Percentiles rank a stretch among this genome's conserved stretches.
Conservation (phyloP, 2,329 filamentous ascomycete species). For the Xylaria sp. region DNA sequence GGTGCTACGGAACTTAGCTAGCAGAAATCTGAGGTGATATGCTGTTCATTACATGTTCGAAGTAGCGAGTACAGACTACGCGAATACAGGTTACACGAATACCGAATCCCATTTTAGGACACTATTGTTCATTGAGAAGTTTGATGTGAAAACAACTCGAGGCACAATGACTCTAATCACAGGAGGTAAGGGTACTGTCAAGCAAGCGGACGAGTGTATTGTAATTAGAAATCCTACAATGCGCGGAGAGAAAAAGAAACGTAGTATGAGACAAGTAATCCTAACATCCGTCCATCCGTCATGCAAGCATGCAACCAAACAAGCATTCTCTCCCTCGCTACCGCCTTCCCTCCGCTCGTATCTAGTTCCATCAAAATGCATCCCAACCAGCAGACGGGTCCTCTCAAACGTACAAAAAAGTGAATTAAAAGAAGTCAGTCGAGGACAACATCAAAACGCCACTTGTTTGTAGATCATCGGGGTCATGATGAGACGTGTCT, state of each 20-base stretch:
- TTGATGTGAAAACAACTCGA: background rate
- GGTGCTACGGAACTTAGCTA: background rate
- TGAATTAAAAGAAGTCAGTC: background rate
- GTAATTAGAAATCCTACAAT: constrained; percentile 31
- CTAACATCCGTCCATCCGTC: constrained; percentile 20
- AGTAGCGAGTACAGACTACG: background rate
- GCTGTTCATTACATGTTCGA: no score
- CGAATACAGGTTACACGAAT: no score
- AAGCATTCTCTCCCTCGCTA: constrained; percentile 8
- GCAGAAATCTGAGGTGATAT: background rate
- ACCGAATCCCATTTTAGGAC: background rate
- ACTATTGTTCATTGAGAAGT: background rate
- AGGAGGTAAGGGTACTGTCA: background rate
- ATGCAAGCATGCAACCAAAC: constrained; percentile 24
- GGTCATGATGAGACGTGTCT: constrained; percentile 13
- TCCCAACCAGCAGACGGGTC: background rate
- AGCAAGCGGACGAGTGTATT: constrained; percentile 12
- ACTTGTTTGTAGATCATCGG: background rate
- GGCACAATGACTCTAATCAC: background rate
- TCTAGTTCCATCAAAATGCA: constrained; percentile 19
- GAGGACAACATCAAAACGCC: constrained; percentile 16
- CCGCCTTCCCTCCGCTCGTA: background rate
- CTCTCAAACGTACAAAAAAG: background rate
- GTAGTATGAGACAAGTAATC: constrained; percentile 26
- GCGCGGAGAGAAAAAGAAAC: constrained; percentile 28